Evolutionary conservation across 192 early-diverging fungal genomes (phyloP).

Genomic region (Cetraspora pellucida): DNA sequence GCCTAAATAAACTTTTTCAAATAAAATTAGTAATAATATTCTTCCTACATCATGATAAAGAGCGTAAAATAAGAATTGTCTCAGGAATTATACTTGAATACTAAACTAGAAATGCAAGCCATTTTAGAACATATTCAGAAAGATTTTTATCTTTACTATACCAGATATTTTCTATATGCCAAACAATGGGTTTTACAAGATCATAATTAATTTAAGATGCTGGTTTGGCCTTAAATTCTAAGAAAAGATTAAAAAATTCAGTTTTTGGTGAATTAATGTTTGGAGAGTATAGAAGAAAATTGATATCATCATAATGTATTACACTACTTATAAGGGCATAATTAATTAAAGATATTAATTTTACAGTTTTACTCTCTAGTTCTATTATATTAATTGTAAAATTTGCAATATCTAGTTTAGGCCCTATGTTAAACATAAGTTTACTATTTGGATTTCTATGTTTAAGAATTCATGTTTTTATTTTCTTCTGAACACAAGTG

Average conservation of each 20-base stretch:
- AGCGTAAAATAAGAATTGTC: too few species aligned
- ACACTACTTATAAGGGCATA: neutral
- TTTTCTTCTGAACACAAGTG: neutral
- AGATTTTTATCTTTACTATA: neutral
- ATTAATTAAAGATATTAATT: too few species aligned
- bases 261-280: neutral
- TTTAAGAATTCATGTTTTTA: neutral
- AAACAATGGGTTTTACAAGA: neutral
- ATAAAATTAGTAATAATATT: too few species aligned
- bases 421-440: conserved; percentile 1
- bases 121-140: neutral
- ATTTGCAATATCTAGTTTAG: neutral
- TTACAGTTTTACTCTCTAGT: too few species aligned
- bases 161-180: neutral
- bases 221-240: conserved; percentile 1
- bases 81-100: too few species aligned
- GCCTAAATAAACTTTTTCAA: too few species aligned
- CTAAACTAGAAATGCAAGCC: too few species aligned
- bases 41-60: too few species aligned
- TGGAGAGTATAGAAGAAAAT: neutral
- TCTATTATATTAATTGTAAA: too few species aligned
- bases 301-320: neutral
- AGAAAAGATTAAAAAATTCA: conserved; percentile 16
- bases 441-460: neutral
- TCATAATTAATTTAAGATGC: neutral